Conservation (phyloP, 192 early-diverging fungal genomes). For the Coemansia sp. region DNA sequence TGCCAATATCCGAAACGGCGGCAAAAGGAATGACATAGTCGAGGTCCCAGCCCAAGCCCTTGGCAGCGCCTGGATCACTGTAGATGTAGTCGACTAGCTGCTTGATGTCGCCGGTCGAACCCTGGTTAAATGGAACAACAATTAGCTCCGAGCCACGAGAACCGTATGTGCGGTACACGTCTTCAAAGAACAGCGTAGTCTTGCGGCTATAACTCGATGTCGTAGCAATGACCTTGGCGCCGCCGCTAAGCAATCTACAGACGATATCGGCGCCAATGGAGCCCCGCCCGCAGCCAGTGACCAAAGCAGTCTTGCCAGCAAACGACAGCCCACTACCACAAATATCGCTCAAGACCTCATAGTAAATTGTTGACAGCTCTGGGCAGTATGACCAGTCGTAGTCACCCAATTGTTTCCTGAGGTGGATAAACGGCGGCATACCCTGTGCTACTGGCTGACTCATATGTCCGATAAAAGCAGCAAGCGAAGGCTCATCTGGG, state of each 20-base stretch:
- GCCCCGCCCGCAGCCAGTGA: constrained; percentile 88
- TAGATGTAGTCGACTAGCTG: constrained; percentile 89
- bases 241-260: constrained; percentile 84
- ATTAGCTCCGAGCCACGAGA: constrained; percentile 82
- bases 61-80: constrained; percentile 49
- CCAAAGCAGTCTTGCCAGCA: constrained; percentile 77
- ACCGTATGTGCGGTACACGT: constrained; percentile 86
- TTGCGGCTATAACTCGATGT: constrained; percentile 82
- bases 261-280: constrained; percentile 91
- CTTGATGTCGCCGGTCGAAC: constrained; percentile 77
- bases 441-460: too few species aligned
- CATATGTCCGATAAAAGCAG: too few species aligned
- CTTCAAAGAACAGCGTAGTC: constrained; percentile 83
- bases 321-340: constrained; percentile 81
- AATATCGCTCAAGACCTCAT: constrained; percentile 71
- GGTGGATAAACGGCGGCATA: constrained; percentile 32
- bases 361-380: constrained; percentile 71
- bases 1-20: constrained; percentile 87
- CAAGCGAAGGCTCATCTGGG: constrained; percentile 73
- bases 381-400: constrained; percentile 76
- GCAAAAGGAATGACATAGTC: constrained; percentile 96
- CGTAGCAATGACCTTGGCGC: constrained; percentile 87
- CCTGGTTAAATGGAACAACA: constrained; percentile 95
- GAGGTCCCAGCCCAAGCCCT: constrained; percentile 89
- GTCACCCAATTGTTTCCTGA: background rate